Percentiles rank a stretch among this genome's conserved stretches.
These are phyloP conservation scores for Coemansia sp. DNA, from an alignment of 192 early-diverging fungal species.

Conservation along the genomic window DNA sequence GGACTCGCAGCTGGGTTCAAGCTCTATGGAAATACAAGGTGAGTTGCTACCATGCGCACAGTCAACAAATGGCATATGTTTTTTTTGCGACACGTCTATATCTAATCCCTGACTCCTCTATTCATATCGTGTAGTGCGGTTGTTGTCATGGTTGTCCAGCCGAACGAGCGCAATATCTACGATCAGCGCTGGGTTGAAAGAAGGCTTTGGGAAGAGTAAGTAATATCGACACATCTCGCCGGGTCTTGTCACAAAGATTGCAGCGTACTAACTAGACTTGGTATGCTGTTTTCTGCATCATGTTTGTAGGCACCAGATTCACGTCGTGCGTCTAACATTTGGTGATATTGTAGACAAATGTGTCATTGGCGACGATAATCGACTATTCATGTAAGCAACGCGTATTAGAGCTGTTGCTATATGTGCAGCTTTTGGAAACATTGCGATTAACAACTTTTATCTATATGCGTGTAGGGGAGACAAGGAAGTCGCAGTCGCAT, in stretches of 20 bases:
- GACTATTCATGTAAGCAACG: slow-evolving; percentile 66
- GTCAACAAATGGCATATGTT: neutral
- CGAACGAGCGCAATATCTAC: slow-evolving; percentile 89
- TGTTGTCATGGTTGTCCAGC: slow-evolving; percentile 89
- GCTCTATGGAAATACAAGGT: slow-evolving; percentile 36
- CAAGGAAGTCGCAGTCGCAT: slow-evolving; percentile 82
- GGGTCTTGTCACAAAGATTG: neutral
- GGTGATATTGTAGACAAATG: slow-evolving; percentile 71
- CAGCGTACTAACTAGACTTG: neutral
- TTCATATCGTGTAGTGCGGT: slow-evolving; percentile 62
- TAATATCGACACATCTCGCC: neutral
- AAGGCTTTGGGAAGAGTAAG: slow-evolving; percentile 55
- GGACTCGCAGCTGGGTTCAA: slow-evolving; percentile 75
- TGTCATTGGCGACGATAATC: slow-evolving; percentile 61
- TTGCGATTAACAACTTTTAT: neutral
- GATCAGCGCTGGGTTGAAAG: slow-evolving; percentile 76
- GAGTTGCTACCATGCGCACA: neutral
- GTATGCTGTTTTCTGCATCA: neutral
- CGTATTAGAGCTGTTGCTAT: neutral
- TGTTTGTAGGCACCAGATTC: slow-evolving; percentile 34
- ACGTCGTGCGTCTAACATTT: slow-evolving; percentile 42
- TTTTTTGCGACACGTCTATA: neutral
- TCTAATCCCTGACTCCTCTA: neutral
- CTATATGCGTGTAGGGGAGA: slow-evolving; percentile 57
- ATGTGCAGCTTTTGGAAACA: neutral